Conservation (phyloP, 1,284 basidiomycete genomes). For the Heliocybe sulcata region DNA sequence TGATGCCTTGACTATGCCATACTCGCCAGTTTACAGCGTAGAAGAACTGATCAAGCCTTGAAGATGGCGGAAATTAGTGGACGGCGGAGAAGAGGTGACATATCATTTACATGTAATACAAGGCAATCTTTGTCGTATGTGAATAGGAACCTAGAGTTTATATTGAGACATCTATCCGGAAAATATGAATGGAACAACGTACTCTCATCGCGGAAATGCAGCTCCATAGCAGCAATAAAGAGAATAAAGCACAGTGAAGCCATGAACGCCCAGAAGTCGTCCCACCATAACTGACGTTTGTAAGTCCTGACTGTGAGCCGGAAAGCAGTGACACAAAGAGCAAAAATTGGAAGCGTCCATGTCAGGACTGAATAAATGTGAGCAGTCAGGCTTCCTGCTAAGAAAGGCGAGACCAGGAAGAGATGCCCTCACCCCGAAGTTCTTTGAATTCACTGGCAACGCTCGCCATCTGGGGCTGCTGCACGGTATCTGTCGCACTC, state of each 20-base stretch:
- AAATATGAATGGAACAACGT: neutral
- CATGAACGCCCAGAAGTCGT: constrained; percentile 1
- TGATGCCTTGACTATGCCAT: neutral
- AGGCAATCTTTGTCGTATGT: neutral
- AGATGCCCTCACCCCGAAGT: no score
- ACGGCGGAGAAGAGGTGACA: neutral
- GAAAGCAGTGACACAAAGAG: neutral
- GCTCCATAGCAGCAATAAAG: constrained; percentile 1
- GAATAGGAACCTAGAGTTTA: neutral
- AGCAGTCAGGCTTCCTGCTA: no score
- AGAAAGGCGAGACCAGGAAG: no score
- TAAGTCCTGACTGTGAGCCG: neutral
- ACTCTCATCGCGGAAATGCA: neutral
- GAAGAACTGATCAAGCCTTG: neutral
- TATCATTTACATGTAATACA: neutral
- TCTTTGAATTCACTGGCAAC: no score
- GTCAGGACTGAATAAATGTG: neutral
- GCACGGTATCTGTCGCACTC: no score
- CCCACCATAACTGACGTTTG: constrained; percentile 3
- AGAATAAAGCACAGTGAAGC: neutral
- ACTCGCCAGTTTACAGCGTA: neutral
- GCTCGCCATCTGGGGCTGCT: no score
- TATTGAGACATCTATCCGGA: neutral
- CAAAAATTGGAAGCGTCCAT: neutral
- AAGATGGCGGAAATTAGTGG: neutral